Base-by-base conservation (phyloP, 1,139 yeast species). In the Spencermartinsiella ligniputridi region DNA sequence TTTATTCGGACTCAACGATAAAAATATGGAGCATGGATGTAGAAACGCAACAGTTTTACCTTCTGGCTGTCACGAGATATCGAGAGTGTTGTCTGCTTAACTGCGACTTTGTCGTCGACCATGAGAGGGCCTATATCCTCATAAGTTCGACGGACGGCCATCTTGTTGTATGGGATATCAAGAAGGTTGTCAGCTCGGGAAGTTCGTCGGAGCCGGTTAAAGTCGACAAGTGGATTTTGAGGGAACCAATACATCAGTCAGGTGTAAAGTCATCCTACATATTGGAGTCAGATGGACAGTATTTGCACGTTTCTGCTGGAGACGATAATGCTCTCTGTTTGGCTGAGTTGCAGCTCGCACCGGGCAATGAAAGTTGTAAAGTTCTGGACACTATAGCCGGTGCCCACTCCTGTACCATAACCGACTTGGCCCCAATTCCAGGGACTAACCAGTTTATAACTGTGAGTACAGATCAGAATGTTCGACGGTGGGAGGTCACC, bases 391-490 rank as follows among this genome's bases (percentile, higher is more conserved):
- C 45, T 8, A 61, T 67, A 2, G 69, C 68, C 12, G 64, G 67
- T 29, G 96, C 95, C 0, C 96, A 96, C 2, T 78, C 96, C 0
- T 83, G 96, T 0, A 86, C 97, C 0, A 81, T 90, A 34, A 88
- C 97, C 0, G 78, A 88, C 0, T 68, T 87, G 1, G 65, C 73
- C 0, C 41, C 60, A 2, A 53, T 71, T 1, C 39, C 57, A 3
- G 48, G 51, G 3, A 55, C 17, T 53, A 1, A 50, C 53, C 6
- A 52, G 56, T 51, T 71, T 5, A 58, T 72, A 8, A 78, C 79
- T 1, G 74, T 80, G 0, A 76, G 89, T 1, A 95, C 88, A 2
- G 97, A 92, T 56, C 97, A 92, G 63, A 71, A 80, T 4, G 70
- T 86, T 1, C 72, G 83, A 45, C 48, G 74, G 8, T 90, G 97